Percentiles rank a stretch among this genome's conserved stretches.
Conservation (phyloP, 352 stramenopile species). For the Globisporangium ultimum region DNA sequence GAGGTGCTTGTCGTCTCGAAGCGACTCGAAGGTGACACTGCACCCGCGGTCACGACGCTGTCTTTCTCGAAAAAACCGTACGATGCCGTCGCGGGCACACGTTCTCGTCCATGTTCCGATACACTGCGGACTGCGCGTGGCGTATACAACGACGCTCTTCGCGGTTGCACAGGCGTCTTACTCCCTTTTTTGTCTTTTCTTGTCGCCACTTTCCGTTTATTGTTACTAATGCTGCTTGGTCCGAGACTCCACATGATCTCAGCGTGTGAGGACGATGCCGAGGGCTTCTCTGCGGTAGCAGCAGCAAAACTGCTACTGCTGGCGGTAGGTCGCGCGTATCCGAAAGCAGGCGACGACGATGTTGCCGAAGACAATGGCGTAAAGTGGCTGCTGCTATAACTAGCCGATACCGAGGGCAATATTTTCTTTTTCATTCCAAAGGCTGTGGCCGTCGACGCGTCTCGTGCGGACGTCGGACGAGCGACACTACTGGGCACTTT, state of each 20-base stretch:
- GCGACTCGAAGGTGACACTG: slow-evolving; percentile 5
- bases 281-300: neutral
- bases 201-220: slow-evolving; percentile 16
- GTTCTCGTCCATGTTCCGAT: slow-evolving; percentile 10
- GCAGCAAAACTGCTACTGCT: neutral
- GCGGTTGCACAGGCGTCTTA: slow-evolving; percentile 13
- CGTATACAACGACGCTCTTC: slow-evolving; percentile 13
- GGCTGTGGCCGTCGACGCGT: neutral
- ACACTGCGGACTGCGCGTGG: slow-evolving; percentile 12
- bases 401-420: neutral
- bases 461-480: neutral
- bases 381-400: slow-evolving; percentile 2
- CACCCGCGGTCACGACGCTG: neutral
- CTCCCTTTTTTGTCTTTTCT: slow-evolving; percentile 36
- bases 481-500: slow-evolving; percentile 1
- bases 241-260: slow-evolving; percentile 24
- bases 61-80: too few species aligned
- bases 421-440: slow-evolving; percentile 14
- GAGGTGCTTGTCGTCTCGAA: neutral
- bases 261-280: neutral
- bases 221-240: slow-evolving; percentile 15
- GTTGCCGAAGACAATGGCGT: neutral
- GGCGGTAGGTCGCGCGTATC: slow-evolving; percentile 1
- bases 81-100: neutral
- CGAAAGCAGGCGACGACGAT: slow-evolving; percentile 2